phyloP scores from a whole-genome alignment of 768 basidiomycete species.

The Leccinellum luteum region DNA sequence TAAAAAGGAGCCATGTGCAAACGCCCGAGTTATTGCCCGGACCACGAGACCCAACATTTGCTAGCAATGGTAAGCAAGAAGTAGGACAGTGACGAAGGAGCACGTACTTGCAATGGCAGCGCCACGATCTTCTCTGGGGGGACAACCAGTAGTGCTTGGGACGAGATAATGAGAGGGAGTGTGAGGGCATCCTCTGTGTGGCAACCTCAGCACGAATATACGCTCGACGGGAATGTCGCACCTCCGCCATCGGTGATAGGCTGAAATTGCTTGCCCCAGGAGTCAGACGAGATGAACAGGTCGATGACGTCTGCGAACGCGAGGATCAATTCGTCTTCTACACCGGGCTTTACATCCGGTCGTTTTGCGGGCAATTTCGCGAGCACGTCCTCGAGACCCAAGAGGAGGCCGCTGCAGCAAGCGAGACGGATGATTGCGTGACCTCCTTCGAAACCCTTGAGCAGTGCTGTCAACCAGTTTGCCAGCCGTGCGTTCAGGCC shows the following conservation, averaged over 20 bases:
- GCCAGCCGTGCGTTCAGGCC: conserved; percentile 40
- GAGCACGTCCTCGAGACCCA: conserved; percentile 58
- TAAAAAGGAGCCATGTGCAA: conserved; percentile 56
- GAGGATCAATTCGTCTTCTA: conserved; percentile 67
- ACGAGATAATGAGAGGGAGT: conserved; percentile 49
- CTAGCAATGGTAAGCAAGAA: conserved; percentile 2
- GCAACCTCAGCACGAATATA: conserved; percentile 7
- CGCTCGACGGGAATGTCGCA: conserved; percentile 19
- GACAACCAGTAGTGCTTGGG: conserved; percentile 59
- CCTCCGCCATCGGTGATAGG: conserved; percentile 45
- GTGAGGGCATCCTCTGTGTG: conserved; percentile 43
- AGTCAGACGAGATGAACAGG: conserved; percentile 40
- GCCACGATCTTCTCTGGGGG: conserved; percentile 54
- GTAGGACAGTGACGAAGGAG: conserved; percentile 25
- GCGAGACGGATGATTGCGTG: conserved; percentile 60
- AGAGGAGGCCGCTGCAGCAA: conserved; percentile 59
- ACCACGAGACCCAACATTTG: conserved; percentile 36
- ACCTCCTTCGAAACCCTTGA: conserved; percentile 65
- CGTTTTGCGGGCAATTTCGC: conserved; percentile 30
- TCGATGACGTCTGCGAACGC: conserved; percentile 76
- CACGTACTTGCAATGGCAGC: conserved; percentile 51
- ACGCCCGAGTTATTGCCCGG: conserved; percentile 52
- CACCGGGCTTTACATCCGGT: conserved; percentile 35
- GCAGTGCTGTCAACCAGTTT: conserved; percentile 50
- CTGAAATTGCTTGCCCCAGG: conserved; percentile 71